phyloP scores from a whole-genome alignment of 129 eudicot species.

The Arctium minus region DNA sequence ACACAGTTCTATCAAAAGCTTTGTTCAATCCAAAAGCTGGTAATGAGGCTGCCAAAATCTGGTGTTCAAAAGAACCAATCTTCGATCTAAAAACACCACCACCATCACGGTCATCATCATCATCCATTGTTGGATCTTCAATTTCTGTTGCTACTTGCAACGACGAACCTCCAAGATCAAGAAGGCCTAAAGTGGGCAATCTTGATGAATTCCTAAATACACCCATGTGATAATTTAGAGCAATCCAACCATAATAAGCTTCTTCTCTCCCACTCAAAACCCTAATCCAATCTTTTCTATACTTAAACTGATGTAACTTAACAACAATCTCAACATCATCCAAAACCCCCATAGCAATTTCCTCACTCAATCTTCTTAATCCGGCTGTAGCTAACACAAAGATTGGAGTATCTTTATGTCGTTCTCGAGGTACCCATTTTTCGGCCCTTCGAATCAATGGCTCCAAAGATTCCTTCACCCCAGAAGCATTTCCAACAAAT shows the following conservation, averaged over 20 bases:
- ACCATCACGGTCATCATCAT: not conserved
- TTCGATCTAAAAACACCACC: conserved; percentile 39
- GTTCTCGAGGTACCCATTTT: conserved; percentile 58
- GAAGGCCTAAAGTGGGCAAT: conserved; percentile 63
- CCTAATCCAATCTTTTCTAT: conserved; percentile 63
- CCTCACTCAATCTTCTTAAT: conserved; percentile 48
- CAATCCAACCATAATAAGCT: conserved; percentile 93
- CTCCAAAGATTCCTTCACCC: conserved; percentile 61
- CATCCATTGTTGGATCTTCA: conserved; percentile 20
- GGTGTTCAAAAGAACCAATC: conserved; percentile 52
- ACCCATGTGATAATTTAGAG: conserved; percentile 68
- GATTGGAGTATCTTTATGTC: conserved; percentile 49
- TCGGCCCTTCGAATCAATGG: conserved; percentile 81
- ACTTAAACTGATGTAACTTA: conserved; percentile 51
- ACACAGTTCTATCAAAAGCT: conserved; percentile 75
- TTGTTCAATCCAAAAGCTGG: conserved; percentile 84
- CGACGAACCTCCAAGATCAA: conserved; percentile 95
- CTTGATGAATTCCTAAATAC: conserved; percentile 45
- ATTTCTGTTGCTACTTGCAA: conserved; percentile 73
- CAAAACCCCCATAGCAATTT: conserved; percentile 42
- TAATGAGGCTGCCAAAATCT: conserved; percentile 59
- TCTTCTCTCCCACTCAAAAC: conserved; percentile 92
- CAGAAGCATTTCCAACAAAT: conserved; percentile 64
- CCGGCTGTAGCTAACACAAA: conserved; percentile 90
- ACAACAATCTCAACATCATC: conserved; percentile 57